Evolutionary conservation across 306 rosid species (phyloP), one percentile per base, ranked within the genome.

Genomic region (Cicer cuneatum): DNA sequence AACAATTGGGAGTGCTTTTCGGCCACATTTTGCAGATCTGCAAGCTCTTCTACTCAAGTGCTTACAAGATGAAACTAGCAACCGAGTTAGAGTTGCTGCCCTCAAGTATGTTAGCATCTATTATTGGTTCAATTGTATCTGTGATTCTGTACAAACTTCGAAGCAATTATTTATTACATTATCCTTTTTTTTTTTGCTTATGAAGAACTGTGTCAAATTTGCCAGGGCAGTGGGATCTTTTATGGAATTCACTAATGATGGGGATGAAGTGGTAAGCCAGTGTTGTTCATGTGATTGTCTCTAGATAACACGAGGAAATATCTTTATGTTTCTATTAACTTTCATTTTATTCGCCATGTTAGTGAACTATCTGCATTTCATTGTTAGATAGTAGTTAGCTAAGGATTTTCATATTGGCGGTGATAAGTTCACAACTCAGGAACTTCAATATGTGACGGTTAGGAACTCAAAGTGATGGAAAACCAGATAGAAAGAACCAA

Each of bases 151-250:
- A 14, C 24, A 6, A 42, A 53, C 74, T 7, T 11, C 13, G 39
- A 47, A 39, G 41, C 49, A 65, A 52, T 57, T 69, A 2, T 38
- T 63, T 73, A 1, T 21, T 59, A 24, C 41, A 8, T 24, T 66
- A 14, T 69, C 37, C n/a, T 11, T 5, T 29, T 11, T 5, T 5
- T 70, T 52, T 56, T 76, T 79, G 57, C 81, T 79, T 37, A 78
- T 15, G 38, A 41, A 70, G 43, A 64, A 11, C 33, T 41, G 14
- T 79, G 46, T 64, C 47, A 80, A 35, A 69, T 71, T 53, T 88
- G 21, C 61, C 86, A 95, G 99, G 90, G 99, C 99, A 38, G 93
- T 92, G 81, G 98, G 99, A 13, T 95, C 99, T 46, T 95, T 90
- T 85, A 81, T 95, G 61, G 99, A 95, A 81, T 95, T 89, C 85